Percentiles rank a stretch among this genome's conserved stretches.
Evolutionary conservation across 441 rosid genomes (phyloP).

Genomic region (Corymbia citriodora): DNA sequence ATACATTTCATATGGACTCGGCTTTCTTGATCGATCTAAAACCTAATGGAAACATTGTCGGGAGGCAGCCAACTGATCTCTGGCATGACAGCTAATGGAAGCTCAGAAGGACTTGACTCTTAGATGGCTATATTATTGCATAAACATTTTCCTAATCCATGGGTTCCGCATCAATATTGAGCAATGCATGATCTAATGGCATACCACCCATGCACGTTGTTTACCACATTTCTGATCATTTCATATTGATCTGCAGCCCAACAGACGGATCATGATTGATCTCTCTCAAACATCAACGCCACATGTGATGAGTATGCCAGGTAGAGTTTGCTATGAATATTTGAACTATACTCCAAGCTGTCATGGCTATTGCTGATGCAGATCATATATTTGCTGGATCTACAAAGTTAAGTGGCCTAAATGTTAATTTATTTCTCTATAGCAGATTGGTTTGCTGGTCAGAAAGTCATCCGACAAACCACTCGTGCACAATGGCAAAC

Average conservation of each 20-base stretch:
- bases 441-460: not conserved
- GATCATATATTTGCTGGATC: not conserved
- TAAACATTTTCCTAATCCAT: not conserved
- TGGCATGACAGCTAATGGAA: conserved; percentile 3
- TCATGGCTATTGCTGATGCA: not conserved
- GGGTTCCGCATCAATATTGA: not conserved
- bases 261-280: not conserved
- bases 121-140: not conserved
- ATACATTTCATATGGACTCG: not conserved
- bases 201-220: not conserved
- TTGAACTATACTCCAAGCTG: not conserved
- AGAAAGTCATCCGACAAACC: not conserved
- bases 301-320: not conserved
- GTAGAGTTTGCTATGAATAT: not conserved
- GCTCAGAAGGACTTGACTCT: not conserved
- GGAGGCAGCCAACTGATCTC: not conserved
- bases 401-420: not conserved
- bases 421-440: not conserved
- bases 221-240: not conserved
- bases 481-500: not conserved
- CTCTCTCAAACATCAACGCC: not conserved
- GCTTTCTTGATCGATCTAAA: not conserved
- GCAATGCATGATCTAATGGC: not conserved
- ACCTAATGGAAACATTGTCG: not conserved
- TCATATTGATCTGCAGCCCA: not conserved